Base-by-base conservation (phyloP, 805 yeast species). In the Vanderwaltozyma yarrowii region DNA sequence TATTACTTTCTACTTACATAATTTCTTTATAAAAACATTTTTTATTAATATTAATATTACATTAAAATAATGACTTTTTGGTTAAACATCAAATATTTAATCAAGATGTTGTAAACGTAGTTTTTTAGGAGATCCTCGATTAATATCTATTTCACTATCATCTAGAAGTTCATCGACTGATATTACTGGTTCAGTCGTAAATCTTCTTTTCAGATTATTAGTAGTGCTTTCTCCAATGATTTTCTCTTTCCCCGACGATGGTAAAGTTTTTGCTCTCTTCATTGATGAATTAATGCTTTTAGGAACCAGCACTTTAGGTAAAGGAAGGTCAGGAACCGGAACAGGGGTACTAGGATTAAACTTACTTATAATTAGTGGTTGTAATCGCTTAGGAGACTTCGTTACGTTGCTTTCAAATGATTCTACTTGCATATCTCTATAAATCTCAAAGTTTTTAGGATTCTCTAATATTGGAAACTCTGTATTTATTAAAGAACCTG, bases 321-420 rank as follows among this genome's bases (percentile, higher is more conserved):
- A 30, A 1, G 58, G 56, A 25, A 46, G 55, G 32, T 53, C 58
- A 16, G 58, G 58, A 3, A 53, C 45, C 1, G 58, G 58, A 9
- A 53, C 48, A 1, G 58, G 58, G 2, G 58, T 53, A 24, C 46
- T 45, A 3, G 58, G 58, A 26, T 16, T 45, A 15, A 36, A n/a
- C 9, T 16, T 24, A 8, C n/a, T n/a, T 4, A 9, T 34, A 9
- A 39, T 37, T 1, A 33, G 11, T 11, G 36, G 14, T n/a, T 16
- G 32, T 17, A 21, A 21, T 4, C 16, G 20, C 3, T 26, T 13
- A 21, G 40, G 40, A 10, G 40, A 37, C 14, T 23, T 32, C 11
- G 14, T 11, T 7, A 12, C n/a, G 2, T 17, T 29, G 5, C n/a
- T 12, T 7, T 30, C 29, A 26, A 15, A 16, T 7, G n/a, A 16